A percentile compares a stretch with the other conserved stretches of the same genome.
phyloP scores from a whole-genome alignment of 331 rosid species.

The Quercus phellos region DNA sequence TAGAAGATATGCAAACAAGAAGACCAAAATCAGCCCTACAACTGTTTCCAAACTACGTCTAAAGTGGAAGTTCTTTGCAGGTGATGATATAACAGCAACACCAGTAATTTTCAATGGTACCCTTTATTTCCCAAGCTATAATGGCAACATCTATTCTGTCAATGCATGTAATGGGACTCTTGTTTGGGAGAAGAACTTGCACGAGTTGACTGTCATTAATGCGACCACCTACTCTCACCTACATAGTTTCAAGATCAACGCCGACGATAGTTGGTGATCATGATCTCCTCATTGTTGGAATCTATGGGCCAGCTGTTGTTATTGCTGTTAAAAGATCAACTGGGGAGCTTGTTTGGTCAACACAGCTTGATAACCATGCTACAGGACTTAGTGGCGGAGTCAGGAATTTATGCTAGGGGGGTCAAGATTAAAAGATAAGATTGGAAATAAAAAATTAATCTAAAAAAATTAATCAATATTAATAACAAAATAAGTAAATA shows the following conservation, averaged over 20 bases:
- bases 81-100: slow-evolving; percentile 45
- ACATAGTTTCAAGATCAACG: slow-evolving; percentile 43
- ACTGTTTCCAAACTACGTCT: slow-evolving; percentile 10
- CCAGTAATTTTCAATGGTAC: slow-evolving; percentile 40
- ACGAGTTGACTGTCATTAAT: slow-evolving; percentile 35
- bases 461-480: too few species aligned
- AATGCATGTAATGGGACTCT: slow-evolving; percentile 41
- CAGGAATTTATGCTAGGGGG: too few species aligned
- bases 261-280: slow-evolving; percentile 32
- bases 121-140: slow-evolving; percentile 31
- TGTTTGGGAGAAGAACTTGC: slow-evolving; percentile 49
- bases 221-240: slow-evolving; percentile 29
- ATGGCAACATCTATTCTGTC: slow-evolving; percentile 56
- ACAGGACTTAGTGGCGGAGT: not conserved
- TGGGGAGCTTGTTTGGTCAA: slow-evolving; percentile 46
- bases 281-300: slow-evolving; percentile 36
- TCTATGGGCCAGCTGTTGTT: slow-evolving; percentile 56
- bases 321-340: slow-evolving; percentile 43
- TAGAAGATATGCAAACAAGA: slow-evolving; percentile 50
- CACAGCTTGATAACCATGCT: slow-evolving; percentile 31
- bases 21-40: too few species aligned
- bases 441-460: too few species aligned
- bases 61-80: slow-evolving; percentile 55
- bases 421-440: too few species aligned
- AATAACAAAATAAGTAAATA: too few species aligned